A percentile compares a stretch with the other conserved stretches of the same genome.
Evolutionary conservation across 352 stramenopile species (phyloP).

Genomic region (Globisporangium takayamanum): DNA sequence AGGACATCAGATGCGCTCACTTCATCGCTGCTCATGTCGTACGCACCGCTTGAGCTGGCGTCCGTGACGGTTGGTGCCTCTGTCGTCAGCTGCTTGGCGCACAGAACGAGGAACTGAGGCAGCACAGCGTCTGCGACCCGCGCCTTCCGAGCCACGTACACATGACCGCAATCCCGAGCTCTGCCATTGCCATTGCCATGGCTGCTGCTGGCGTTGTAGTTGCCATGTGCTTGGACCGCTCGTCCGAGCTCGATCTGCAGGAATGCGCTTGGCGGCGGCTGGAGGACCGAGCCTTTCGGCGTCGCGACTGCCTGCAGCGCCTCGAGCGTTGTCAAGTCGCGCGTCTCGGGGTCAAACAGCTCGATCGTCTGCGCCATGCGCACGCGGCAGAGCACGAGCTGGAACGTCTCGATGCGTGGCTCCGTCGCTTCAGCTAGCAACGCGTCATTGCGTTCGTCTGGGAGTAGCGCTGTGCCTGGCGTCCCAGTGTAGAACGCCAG

Average conservation of each 20-base stretch:
- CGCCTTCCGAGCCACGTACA: slow-evolving; percentile 26
- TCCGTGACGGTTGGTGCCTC: neutral
- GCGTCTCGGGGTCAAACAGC: slow-evolving; percentile 20
- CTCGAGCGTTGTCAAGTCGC: slow-evolving; percentile 16
- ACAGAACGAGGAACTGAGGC: slow-evolving; percentile 34
- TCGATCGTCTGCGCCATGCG: slow-evolving; percentile 31
- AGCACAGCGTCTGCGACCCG: slow-evolving; percentile 19
- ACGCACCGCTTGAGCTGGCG: too few species aligned
- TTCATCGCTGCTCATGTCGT: too few species aligned
- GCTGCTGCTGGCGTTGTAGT: neutral
- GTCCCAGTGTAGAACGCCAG: slow-evolving; percentile 26
- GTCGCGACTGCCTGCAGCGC: slow-evolving; percentile 14
- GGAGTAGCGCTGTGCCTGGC: neutral
- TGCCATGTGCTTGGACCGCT: neutral
- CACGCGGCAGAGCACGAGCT: slow-evolving; percentile 35
- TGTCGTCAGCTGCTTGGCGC: slow-evolving; percentile 13
- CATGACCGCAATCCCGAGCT: slow-evolving; percentile 9
- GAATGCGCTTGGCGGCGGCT: slow-evolving; percentile 25
- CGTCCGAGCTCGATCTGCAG: slow-evolving; percentile 24
- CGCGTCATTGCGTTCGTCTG: neutral
- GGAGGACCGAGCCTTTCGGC: slow-evolving; percentile 19
- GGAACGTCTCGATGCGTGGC: slow-evolving; percentile 24
- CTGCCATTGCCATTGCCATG: neutral
- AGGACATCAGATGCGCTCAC: neutral
- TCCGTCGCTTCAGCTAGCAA: neutral